Base-by-base conservation (phyloP, 2,329 filamentous ascomycete species). In the Plenodomus tracheiphilus region DNA sequence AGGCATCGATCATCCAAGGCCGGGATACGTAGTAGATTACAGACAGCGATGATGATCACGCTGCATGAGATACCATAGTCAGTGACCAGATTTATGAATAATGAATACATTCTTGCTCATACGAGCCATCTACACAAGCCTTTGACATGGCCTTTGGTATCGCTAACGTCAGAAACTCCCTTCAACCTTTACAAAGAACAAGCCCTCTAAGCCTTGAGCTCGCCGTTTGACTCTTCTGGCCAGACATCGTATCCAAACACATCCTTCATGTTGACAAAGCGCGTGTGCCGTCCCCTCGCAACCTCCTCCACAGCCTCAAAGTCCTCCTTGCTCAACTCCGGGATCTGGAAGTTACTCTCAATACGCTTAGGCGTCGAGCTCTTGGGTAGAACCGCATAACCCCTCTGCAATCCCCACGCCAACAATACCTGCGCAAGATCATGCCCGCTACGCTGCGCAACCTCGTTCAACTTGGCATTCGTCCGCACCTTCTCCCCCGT, bases 211-310 rank as follows among this genome's bases (percentile, higher is more conserved):
- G 53, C 58, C 58, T 62, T 65, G 46, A 65, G 51, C 55, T 62
- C 62, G 46, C 57, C 62, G 39, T 65, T 46, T 1, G 59, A 62
- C 68, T 76, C 74, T 46, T 74, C 68, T n/a, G 73, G 68, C 74
- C 74, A 76, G 41, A 89, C 81, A 61, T 90, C 79, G 68, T 87
- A 88, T 6, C 87, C 87, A 70, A 90, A 90, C 1, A 85, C 88
- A 57, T 89, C 86, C 79, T 88, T 90, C 87, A 90, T 90, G 75
- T 91, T 89, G 50, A 91, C 87, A 64, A 91, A 90, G 32, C 87
- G 82, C 20, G 81, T 82, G 70, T 88, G 84, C 43, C 86, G 79
- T 30, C 84, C 83, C 67, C 82, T 78, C 1, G 86, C 85, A 7
- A 89, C 85, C 53, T 77, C 70, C 72, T 87, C 81, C 45, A 88